Base-by-base conservation (phyloP, 208 protist species). In the Trichomonas gallinae region DNA sequence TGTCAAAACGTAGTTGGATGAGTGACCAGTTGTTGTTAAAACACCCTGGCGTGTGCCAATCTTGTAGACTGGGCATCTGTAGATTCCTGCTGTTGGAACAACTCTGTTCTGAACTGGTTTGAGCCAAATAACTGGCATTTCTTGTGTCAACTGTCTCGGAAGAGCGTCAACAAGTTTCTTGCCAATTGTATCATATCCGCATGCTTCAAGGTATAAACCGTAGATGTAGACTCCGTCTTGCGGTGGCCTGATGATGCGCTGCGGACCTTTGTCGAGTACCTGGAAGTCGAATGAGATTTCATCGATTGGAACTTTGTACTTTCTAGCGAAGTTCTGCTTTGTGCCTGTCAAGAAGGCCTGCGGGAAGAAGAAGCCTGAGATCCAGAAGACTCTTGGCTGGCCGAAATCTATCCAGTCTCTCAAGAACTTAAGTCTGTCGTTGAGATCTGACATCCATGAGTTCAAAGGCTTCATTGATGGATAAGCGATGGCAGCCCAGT, bases 1-100 rank as follows among this genome's bases (percentile, higher is more conserved):
- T n/a, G 98, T 98, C 36, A 99, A 97, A 96, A 99, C 99, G 97
- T 99, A 99, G 97, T 99, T 99, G 81, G 98, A 99, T 34, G 98
- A 99, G 97, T 99, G 99, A 34, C 99, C 99, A 9, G 99, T 99
- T 34, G 99, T 99, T 63, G 98, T 99, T 23, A 99, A 98, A 15
- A 98, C 98, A 96, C 99, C 99, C 11, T 98, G 98, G 31, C 97
- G 48, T 9, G 91, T 97, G 40, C 96, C 96, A 36, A 97, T 97
- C 96, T 98, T 98, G 96, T 98, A 98, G 40, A 97, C 97, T 46
- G 98, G 98, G 96, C 98, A 98, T 4, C 96, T 96, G 97, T 98
- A 98, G 34, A 98, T 96, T 11, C 81, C 93, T 96, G 31, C 44
- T 93, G 89, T 40, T 51, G 72, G 45, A 21, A 38, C 21, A n/a